Percentiles rank a stretch among this genome's conserved stretches.
phyloP scores from a whole-genome alignment of 163 green algal genomes.

The Chloromonas sp. region DNA sequence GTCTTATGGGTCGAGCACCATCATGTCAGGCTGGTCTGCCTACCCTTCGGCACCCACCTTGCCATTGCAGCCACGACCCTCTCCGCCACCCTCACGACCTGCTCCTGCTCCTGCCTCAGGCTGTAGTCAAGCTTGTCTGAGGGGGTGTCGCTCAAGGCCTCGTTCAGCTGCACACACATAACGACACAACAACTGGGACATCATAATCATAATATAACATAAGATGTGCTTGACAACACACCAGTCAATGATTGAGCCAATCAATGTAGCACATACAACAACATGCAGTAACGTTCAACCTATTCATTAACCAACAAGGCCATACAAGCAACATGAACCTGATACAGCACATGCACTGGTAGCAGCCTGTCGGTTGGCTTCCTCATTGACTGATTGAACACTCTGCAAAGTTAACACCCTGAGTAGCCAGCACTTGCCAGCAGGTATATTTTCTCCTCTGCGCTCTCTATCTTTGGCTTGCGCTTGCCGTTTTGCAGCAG shows the following conservation, averaged over 20 bases:
- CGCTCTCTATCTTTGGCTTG: slow-evolving; percentile 7
- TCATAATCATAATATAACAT: not conserved
- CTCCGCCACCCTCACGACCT: slow-evolving; percentile 44
- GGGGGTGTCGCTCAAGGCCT: slow-evolving; percentile 53
- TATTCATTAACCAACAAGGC: too few relatives aligned
- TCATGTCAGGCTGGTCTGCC: not conserved
- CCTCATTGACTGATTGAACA: too few relatives aligned
- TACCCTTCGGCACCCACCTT: slow-evolving; percentile 33
- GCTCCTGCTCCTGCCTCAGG: slow-evolving; percentile 53
- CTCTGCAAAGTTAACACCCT: not conserved
- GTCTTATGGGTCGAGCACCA: not conserved
- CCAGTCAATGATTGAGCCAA: not conserved
- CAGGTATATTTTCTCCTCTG: slow-evolving; percentile 76
- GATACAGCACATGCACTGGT: too few relatives aligned
- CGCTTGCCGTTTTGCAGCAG: slow-evolving; percentile 33
- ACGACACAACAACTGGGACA: not conserved
- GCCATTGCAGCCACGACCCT: slow-evolving; percentile 59
- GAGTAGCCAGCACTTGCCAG: slow-evolving; percentile 43
- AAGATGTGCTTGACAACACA: not conserved
- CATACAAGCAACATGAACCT: too few relatives aligned
- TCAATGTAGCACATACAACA: not conserved
- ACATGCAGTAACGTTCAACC: not conserved
- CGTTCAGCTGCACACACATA: slow-evolving; percentile 52
- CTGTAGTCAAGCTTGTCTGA: slow-evolving; percentile 59
- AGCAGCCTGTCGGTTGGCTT: too few relatives aligned